Base-by-base conservation (phyloP, 805 yeast species). In the Ogataea methanolica region DNA sequence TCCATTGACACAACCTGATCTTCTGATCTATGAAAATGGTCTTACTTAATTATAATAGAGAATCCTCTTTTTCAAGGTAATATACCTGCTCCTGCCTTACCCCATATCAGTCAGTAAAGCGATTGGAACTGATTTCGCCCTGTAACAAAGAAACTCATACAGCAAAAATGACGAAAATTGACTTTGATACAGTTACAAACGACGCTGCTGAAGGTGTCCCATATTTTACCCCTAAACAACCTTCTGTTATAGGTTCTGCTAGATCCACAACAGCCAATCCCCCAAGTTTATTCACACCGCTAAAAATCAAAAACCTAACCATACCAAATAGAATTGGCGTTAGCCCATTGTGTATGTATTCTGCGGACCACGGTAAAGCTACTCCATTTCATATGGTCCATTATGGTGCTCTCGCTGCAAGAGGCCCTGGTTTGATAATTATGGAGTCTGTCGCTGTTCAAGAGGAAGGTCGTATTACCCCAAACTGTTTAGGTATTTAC, bases 341-440 rank as follows among this genome's bases (percentile, higher is more conserved):
- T 19, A 71, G 83, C 0, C 82, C 82, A 41, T 76, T 78, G 81
- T 75, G 82, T 57, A 73, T 68, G 42, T 78, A 78, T 58, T 71
- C 81, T 6, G 71, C 76, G 3, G 53, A 59, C 3, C 62, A 76
- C 42, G 73, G 73, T 2, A 58, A 61, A 15, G 68, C 72, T 0
- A 78, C 75, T 0, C 72, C 67, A 16, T 79, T 70, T 63, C 82
- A 79, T 52, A 50, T 69, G 17, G 67, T 70, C 7, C 82, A 79
- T 53, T 75, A 79, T 52, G 79, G 79, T 4, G 58, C 71, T 0
- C 64, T 73, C 44, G 73, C 79, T 0, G 44, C 66, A 14, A 62
- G 80, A 44, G 83, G 83, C 4, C 73, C 80, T 0, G 80, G 82
- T 29, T 50, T 77, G 21, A 61, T 73, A 3, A 62, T 78, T 1